Base-by-base conservation (phyloP, 2,329 filamentous ascomycete genomes). In the Xylaria sp. region DNA sequence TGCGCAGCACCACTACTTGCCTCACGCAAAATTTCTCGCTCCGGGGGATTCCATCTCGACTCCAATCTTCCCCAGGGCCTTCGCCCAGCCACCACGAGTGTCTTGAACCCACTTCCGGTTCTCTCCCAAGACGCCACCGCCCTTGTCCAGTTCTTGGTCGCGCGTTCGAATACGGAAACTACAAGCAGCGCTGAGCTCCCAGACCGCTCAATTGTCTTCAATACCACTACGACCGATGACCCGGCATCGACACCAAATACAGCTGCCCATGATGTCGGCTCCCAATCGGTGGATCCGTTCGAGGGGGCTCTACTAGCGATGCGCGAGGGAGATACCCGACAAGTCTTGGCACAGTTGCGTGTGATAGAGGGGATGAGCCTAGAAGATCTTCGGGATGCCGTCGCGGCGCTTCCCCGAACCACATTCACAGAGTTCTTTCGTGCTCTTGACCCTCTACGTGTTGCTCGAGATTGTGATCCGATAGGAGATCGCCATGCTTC, bases 361-460 rank as follows among this genome's bases (percentile, higher is more conserved):
- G 31, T 31, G 17, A 65, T 73, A 25, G 64, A 66, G 5, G 71
- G 40, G 3, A 67, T 74, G 33, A 31, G 60, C 2, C 56, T 71
- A n/a, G 49, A 68, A 1, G 65, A 67, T 4, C 70, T 76, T 15
- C 69, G 75, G 7, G 63, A 73, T 6, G 72, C 78, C 46, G 67
- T 81, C 5, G 66, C 66, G 14, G 53, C 64, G 0, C 71, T 92
- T 21, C 81, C 88, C 0, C 74, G 80, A 1, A 78, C 82, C 1
- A 82, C 82, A 0, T 88, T 92, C 70, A 85, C 87, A 1, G 87
- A 90, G 65, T 82, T 90, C 9, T 73, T 94, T 31, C 82, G 83
- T 35, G 79, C 82, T 4, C 75, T 93, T 8, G 87, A 91, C 60
- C 89, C 90, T 0, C 70, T 84, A 4, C 70, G 75, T 21, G 75